Base-by-base conservation (phyloP, 768 basidiomycete species). In the Nidularia pulvinata region DNA sequence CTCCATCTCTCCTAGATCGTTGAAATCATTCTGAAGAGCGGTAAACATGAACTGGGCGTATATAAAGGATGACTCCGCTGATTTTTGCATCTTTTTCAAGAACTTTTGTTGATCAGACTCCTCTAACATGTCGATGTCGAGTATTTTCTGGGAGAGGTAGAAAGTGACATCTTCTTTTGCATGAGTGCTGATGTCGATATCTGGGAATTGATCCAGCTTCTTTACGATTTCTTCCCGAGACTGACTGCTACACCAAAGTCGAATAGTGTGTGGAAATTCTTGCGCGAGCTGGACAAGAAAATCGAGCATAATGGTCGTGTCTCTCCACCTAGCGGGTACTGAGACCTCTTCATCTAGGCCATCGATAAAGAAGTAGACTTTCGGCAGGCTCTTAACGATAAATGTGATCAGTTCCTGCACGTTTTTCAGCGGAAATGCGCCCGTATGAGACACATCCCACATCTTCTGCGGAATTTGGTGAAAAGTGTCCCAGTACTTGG, bases 31-130 rank as follows among this genome's bases (percentile, higher is more conserved):
- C 22, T 52, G 36, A 9, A 69, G 46, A 22, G 54, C 56, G 5
- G 46, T 32, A 6, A 64, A 50, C 62, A 69, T 67, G 25, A 65
- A 47, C 9, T 50, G 51, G 9, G 67, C 68, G 61, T 64, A 69
- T 32, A 69, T 39, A 50, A 68, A 69, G 43, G 65, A 65, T n/a
- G 60, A 60, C 34, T 67, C 55, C 4, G 61, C 69, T 7, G 57
- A 53, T n/a, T 6, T n/a, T 6, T 50, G 49, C 37, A 63, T 25
- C n/a, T 46, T 51, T 19, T 30, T 13, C 1, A 57, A 50, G 2
- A 57, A 49, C 33, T 54, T 53, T 33, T 58, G 48, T 3, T 7
- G 35, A 34, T 56, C 54, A 1, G 51, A 43, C 6, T 51, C 25
- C 25, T 19, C 35, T 10, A 43, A 32, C 4, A 35, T 37, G 14